phyloP scores from a whole-genome alignment of 352 stramenopile genomes.

The Phytophthora megakarya region DNA sequence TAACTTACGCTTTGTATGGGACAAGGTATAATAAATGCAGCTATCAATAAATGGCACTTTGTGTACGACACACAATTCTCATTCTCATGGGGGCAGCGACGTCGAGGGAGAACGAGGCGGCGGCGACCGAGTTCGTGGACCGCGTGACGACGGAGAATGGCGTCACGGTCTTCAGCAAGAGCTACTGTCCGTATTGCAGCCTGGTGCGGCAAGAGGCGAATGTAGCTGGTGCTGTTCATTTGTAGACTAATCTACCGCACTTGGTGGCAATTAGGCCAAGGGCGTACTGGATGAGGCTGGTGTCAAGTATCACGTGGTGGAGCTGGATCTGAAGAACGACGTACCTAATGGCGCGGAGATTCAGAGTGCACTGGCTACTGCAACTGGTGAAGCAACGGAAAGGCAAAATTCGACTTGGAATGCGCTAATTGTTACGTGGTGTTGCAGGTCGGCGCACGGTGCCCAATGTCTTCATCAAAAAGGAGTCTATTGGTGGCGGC shows the following conservation, averaged over 20 bases:
- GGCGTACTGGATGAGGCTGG: constrained; percentile 68
- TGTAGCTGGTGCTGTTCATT: background rate
- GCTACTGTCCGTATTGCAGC: constrained; percentile 94
- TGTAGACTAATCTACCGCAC: background rate
- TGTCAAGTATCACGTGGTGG: constrained; percentile 62
- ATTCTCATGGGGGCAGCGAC: constrained; percentile 42
- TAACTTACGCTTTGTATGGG: constrained; percentile 19
- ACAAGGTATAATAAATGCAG: background rate
- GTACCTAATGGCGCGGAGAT: constrained; percentile 75
- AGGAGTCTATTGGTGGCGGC: constrained; percentile 93
- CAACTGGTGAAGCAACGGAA: constrained; percentile 69
- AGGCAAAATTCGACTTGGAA: background rate
- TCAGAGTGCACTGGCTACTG: constrained; percentile 81
- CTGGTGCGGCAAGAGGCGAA: constrained; percentile 34
- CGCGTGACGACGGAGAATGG: constrained; percentile 48
- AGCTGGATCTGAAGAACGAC: constrained; percentile 71
- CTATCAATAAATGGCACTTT: constrained; percentile 3
- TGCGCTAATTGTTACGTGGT: background rate
- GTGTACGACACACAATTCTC: constrained; percentile 14
- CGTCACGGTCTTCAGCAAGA: constrained; percentile 92
- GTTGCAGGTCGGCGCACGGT: constrained; percentile 90
- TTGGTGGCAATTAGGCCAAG: constrained; percentile 75
- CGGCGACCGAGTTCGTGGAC: constrained; percentile 64
- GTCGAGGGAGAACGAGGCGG: constrained; percentile 55
- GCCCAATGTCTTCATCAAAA: constrained; percentile 97